Evolutionary conservation across 371 early-diverging fungal species (phyloP).

Genomic region (Zychaea mexicana): DNA sequence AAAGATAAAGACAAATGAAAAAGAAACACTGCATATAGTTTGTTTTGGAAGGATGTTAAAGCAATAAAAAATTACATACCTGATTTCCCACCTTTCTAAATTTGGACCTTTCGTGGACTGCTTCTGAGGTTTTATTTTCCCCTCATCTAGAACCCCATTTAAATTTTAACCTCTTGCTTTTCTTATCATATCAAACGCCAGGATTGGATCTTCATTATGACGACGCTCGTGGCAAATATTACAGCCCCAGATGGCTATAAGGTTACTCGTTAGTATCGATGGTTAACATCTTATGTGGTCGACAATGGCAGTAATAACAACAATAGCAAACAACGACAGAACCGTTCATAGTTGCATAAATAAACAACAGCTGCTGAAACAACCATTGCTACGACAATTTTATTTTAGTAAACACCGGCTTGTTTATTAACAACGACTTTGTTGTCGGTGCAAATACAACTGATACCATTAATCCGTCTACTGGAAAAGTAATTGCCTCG

Average conservation of each 20-base stretch:
- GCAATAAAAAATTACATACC: neutral
- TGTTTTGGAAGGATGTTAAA: too few relatives aligned
- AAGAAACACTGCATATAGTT: too few relatives aligned
- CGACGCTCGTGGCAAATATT: slow-evolving; percentile 23
- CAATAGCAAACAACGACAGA: neutral
- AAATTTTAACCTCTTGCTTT: neutral
- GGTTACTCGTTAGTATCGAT: slow-evolving; percentile 33
- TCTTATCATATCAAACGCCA: too few relatives aligned
- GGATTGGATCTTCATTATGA: slow-evolving; percentile 6
- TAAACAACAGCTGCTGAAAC: neutral
- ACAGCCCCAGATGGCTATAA: slow-evolving; percentile 38
- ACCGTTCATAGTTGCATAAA: neutral
- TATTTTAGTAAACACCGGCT: slow-evolving; percentile 47
- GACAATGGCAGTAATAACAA: too few relatives aligned
- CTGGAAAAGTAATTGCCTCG: slow-evolving; percentile 31
- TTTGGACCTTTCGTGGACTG: neutral
- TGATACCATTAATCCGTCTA: slow-evolving; percentile 54
- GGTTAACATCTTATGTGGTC: neutral
- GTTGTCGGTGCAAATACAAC: slow-evolving; percentile 44
- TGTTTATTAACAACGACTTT: slow-evolving; percentile 60
- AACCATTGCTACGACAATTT: neutral
- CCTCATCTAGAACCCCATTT: too few relatives aligned
- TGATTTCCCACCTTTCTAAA: neutral
- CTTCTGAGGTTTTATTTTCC: neutral
- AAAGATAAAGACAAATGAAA: too few relatives aligned